A percentile compares a stretch with the other conserved stretches of the same genome.
These are phyloP conservation scores for Citrus medica DNA, from an alignment of 345 rosid genomes.

Conservation along the genomic window DNA sequence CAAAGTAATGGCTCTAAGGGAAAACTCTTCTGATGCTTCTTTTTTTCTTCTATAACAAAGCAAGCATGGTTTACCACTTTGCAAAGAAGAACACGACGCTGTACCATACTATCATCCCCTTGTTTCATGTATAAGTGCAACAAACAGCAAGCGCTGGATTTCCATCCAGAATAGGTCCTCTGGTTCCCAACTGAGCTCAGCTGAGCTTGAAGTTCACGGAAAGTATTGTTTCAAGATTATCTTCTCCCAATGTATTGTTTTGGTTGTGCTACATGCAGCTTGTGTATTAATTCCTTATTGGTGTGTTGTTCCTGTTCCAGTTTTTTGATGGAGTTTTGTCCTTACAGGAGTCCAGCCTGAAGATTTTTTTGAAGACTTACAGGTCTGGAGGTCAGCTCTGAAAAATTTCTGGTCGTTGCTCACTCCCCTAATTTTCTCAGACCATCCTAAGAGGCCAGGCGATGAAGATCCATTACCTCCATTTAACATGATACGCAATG, in stretches of 20 bases:
- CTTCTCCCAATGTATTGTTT: background rate
- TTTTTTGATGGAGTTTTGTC: conserved; percentile 23
- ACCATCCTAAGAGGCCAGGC: conserved; percentile 99
- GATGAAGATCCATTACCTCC: conserved; percentile 99
- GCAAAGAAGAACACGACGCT: conserved; percentile 62
- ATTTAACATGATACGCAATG: conserved; percentile 94
- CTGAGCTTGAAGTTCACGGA: conserved; percentile 79
- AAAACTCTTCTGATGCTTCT: background rate
- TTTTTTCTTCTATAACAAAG: conserved; percentile 31
- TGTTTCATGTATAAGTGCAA: conserved; percentile 71
- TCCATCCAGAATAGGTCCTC: conserved; percentile 83
- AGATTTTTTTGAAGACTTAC: conserved; percentile 73
- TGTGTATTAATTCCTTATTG: background rate
- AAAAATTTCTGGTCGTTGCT: conserved; percentile 93
- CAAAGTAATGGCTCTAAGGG: background rate
- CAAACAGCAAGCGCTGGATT: conserved; percentile 78
- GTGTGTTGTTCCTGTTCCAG: background rate
- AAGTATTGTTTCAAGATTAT: conserved; percentile 44
- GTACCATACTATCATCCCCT: conserved; percentile 78
- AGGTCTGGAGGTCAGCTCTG: conserved; percentile 67
- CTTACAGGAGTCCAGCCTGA: conserved; percentile 70
- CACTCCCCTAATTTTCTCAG: conserved; percentile 93
- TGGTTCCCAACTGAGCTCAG: conserved; percentile 44
- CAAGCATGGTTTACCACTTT: conserved; percentile 50
- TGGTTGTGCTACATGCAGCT: background rate